Conservation (phyloP, 2,329 filamentous ascomycete species). For the Teratosphaeriaceae sp. region DNA sequence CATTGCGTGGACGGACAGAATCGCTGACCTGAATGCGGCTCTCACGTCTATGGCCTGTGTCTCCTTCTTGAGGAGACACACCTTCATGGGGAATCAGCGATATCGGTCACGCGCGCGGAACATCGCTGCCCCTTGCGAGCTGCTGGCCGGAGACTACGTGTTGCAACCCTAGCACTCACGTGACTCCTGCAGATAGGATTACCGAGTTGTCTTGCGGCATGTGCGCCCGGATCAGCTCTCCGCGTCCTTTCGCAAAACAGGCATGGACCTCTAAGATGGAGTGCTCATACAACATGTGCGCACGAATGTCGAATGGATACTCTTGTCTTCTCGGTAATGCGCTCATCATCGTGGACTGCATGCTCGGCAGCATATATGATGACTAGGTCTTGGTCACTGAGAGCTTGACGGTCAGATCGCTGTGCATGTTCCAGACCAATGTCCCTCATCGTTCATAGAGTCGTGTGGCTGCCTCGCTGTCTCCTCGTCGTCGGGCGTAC, state of each 20-base stretch:
- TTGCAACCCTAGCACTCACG: conserved; percentile 2
- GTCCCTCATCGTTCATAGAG: conserved; percentile 3
- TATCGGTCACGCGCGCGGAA: conserved; percentile 1
- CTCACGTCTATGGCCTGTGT: conserved; percentile 2
- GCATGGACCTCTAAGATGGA: conserved; percentile 2
- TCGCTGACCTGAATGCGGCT: conserved; percentile 2
- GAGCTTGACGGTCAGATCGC: conserved; percentile 3
- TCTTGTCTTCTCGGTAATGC: background rate
- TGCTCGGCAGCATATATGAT: conserved; percentile 4
- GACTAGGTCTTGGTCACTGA: conserved; percentile 1
- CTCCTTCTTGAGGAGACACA: conserved; percentile 2
- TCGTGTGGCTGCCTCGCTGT: conserved; percentile 1
- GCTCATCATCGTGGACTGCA: conserved; percentile 2
- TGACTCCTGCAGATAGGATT: conserved; percentile 1
- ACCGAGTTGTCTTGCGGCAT: background rate
- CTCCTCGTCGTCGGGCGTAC: conserved; percentile 1
- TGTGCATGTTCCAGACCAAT: conserved; percentile 1
- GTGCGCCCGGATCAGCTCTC: conserved; percentile 2
- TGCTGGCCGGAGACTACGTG: conserved; percentile 1
- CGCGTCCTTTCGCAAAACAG: conserved; percentile 1
- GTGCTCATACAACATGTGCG: conserved; percentile 1
- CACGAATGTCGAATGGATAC: conserved; percentile 2
- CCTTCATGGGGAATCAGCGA: conserved; percentile 2
- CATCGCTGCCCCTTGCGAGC: conserved; percentile 1
- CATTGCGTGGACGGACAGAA: conserved; percentile 1